These are phyloP conservation scores for Colletotrichum salicis DNA, from an alignment of 2,329 filamentous ascomycete species.

Conservation along the genomic window DNA sequence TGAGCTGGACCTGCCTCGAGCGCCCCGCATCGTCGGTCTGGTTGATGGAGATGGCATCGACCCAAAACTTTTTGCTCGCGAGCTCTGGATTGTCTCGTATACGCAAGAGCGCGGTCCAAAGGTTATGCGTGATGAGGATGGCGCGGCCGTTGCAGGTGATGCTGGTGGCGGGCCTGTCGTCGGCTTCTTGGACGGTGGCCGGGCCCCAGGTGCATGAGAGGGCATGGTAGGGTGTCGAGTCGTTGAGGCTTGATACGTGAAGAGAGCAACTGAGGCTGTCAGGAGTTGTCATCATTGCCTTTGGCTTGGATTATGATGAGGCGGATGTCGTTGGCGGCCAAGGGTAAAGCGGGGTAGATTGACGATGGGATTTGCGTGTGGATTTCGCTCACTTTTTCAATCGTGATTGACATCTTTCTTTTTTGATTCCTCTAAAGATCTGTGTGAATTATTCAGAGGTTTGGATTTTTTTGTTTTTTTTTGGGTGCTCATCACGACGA, in stretches of 20 bases:
- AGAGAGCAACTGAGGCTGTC: not conserved
- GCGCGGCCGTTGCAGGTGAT: not conserved
- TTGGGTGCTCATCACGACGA: no score
- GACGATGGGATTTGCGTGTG: not conserved
- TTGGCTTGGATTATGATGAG: not conserved
- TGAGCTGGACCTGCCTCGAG: conserved; percentile 35
- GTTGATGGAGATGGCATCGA: conserved; percentile 37
- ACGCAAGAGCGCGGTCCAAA: not conserved
- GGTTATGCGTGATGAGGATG: not conserved
- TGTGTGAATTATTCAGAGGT: not conserved
- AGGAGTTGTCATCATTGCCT: not conserved
- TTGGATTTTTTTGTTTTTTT: no score
- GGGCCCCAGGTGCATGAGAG: not conserved
- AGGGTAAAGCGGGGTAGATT: not conserved
- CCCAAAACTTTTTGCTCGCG: conserved; percentile 10
- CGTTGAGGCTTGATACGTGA: not conserved
- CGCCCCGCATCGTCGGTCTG: conserved; percentile 32
- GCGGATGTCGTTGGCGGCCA: not conserved
- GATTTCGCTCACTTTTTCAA: not conserved
- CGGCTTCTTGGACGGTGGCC: not conserved
- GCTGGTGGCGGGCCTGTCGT: not conserved
- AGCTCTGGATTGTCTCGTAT: not conserved
- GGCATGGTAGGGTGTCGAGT: not conserved
- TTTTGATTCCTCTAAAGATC: not conserved
- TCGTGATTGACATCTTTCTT: not conserved